phyloP scores from a whole-genome alignment of 2,329 filamentous ascomycete species.

The Pseudogymnoascus sp. region DNA sequence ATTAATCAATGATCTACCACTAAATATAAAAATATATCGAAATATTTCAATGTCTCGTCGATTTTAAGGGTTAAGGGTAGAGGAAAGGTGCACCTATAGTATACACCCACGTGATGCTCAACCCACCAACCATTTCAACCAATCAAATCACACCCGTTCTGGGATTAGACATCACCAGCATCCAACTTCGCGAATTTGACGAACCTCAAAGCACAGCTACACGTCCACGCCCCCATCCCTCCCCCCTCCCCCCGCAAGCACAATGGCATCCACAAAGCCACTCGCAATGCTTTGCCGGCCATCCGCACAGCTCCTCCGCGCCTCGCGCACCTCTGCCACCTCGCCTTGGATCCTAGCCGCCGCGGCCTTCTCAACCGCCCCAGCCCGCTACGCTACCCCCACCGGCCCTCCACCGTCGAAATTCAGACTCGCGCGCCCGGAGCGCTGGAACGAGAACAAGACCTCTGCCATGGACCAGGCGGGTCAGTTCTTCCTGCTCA shows the following conservation, averaged over 20 bases:
- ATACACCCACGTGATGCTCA: background rate
- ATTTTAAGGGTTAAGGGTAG: background rate
- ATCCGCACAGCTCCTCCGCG: conserved; percentile 20
- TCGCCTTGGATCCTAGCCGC: conserved; percentile 7
- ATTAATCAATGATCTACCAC: background rate
- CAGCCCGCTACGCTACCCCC: conserved; percentile 47
- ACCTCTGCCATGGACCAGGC: conserved; percentile 74
- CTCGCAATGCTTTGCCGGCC: conserved; percentile 29
- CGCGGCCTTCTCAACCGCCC: conserved; percentile 23
- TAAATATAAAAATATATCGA: background rate
- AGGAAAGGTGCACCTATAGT: background rate
- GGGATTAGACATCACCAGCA: conserved; percentile 5
- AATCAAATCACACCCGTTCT: conserved; percentile 3
- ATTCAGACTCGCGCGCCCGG: conserved; percentile 67
- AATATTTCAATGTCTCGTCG: background rate
- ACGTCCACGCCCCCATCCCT: conserved; percentile 15
- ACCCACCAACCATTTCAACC: background rate
- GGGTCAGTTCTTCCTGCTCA: conserved; percentile 89
- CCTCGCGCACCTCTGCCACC: conserved; percentile 18
- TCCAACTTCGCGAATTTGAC: conserved; percentile 13
- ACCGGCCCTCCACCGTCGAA: conserved; percentile 68
- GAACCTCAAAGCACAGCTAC: conserved; percentile 11
- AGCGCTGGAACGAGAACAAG: conserved; percentile 71
- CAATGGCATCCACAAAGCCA: conserved; percentile 29
- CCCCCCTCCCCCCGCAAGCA: conserved; percentile 16